A percentile compares a stretch with the other conserved stretches of the same genome.
These are phyloP conservation scores for Penicillium sp. DNA, from an alignment of 2,329 filamentous ascomycete genomes.

Conservation along the genomic window DNA sequence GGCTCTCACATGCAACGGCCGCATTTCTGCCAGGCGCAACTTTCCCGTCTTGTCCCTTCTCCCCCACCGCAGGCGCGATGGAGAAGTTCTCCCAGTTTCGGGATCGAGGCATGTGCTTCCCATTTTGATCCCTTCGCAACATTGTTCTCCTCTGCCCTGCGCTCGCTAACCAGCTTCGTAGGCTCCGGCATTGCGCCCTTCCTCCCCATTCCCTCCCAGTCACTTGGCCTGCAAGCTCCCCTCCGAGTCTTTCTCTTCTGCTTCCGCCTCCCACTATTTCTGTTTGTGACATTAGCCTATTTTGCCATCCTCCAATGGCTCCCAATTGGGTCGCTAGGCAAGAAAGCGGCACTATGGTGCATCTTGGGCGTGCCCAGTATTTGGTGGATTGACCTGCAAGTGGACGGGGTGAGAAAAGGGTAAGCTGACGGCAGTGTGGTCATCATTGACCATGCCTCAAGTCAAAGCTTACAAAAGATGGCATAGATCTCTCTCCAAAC, in stretches of 20 bases:
- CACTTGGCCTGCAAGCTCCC: slow-evolving; percentile 61
- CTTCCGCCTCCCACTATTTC: slow-evolving; percentile 74
- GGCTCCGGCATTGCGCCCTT: slow-evolving; percentile 96
- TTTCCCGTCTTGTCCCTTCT: not conserved
- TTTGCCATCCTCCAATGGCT: slow-evolving; percentile 81
- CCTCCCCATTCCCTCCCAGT: slow-evolving; percentile 70
- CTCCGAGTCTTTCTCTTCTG: slow-evolving; percentile 71
- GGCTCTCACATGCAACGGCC: slow-evolving; percentile 18
- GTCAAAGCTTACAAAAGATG: slow-evolving; percentile 1
- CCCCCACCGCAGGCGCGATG: slow-evolving; percentile 55
- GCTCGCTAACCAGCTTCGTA: slow-evolving; percentile 38
- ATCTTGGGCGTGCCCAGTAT: slow-evolving; percentile 86
- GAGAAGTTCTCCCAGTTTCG: slow-evolving; percentile 94
- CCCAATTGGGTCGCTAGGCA: slow-evolving; percentile 64
- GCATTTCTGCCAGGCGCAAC: not conserved
- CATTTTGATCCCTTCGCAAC: no score
- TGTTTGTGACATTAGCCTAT: slow-evolving; percentile 66
- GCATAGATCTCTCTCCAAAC: slow-evolving; percentile 69
- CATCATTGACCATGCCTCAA: not conserved
- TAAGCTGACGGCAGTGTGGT: slow-evolving; percentile 39
- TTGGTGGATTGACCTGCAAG: slow-evolving; percentile 98
- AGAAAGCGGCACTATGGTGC: slow-evolving; percentile 84
- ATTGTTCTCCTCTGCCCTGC: no score
- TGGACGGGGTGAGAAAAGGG: slow-evolving; percentile 93
- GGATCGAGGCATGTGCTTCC: slow-evolving; percentile 65